Conservation (phyloP, 2,329 filamentous ascomycete genomes). For the Fonsecaea pedrosoi region DNA sequence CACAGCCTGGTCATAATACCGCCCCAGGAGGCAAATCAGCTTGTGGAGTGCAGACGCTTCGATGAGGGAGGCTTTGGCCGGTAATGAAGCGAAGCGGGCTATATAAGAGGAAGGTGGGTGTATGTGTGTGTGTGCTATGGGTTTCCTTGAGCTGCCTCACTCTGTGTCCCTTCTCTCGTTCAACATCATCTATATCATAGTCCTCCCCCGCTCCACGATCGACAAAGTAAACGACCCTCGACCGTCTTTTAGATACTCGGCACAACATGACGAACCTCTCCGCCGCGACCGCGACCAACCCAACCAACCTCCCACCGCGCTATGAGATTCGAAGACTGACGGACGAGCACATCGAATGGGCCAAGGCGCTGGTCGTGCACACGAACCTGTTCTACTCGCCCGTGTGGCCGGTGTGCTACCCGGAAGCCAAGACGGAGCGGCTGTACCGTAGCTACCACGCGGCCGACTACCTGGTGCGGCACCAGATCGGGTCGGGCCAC, state of each 20-base stretch:
- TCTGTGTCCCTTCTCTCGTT: neutral
- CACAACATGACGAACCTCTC: slow-evolving; percentile 27
- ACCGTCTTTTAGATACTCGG: too few relatives aligned
- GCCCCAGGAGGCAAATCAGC: neutral
- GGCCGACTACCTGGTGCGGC: slow-evolving; percentile 43
- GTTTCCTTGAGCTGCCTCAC: neutral
- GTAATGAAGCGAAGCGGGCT: too few relatives aligned
- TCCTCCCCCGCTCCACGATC: too few relatives aligned
- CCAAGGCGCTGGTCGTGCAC: slow-evolving; percentile 32
- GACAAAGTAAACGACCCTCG: too few relatives aligned
- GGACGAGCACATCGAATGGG: slow-evolving; percentile 29
- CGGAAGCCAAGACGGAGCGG: slow-evolving; percentile 28
- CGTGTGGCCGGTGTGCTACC: slow-evolving; percentile 33
- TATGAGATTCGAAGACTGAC: slow-evolving; percentile 34
- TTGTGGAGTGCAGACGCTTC: neutral
- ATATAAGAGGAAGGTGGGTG: too few relatives aligned
- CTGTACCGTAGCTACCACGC: slow-evolving; percentile 13
- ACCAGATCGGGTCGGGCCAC: slow-evolving; percentile 46
- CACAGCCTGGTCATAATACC: neutral
- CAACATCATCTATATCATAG: neutral
- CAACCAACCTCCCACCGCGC: slow-evolving; percentile 24
- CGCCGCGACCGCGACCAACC: slow-evolving; percentile 23
- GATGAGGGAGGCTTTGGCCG: too few relatives aligned
- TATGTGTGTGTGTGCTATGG: neutral
- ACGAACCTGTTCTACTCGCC: slow-evolving; percentile 37